These are phyloP conservation scores for Penicillium malachiteum DNA, from an alignment of 495 filamentous ascomycete species.

Conservation along the genomic window DNA sequence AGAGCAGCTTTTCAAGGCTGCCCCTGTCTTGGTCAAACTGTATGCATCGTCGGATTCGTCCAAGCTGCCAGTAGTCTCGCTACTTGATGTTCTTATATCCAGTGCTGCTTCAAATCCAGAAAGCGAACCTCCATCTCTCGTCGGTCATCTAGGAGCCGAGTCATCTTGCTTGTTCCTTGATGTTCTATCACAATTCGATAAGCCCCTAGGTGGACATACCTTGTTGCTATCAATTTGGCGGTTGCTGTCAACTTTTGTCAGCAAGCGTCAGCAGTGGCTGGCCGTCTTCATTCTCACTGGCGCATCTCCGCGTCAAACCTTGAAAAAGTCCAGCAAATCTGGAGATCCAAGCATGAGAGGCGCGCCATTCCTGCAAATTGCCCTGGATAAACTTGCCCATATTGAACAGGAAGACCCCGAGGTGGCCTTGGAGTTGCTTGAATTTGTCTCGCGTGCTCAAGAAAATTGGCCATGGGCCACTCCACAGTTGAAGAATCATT, in stretches of 20 bases:
- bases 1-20: conserved; percentile 73
- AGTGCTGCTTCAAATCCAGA: conserved; percentile 58
- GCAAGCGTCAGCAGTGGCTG: conserved; percentile 93
- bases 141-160: conserved; percentile 81
- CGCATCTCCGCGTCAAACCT: conserved; percentile 69
- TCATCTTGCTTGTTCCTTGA: conserved; percentile 80
- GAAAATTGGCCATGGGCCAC: conserved; percentile 94
- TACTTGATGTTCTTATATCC: conserved; percentile 74
- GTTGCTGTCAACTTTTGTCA: conserved; percentile 82
- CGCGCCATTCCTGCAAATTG: conserved; percentile 69
- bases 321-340: conserved; percentile 53
- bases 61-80: conserved; percentile 58
- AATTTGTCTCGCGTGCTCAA: conserved; percentile 81
- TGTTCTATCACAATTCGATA: conserved; percentile 73
- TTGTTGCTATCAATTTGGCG: conserved; percentile 73
- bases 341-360: conserved; percentile 41
- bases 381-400: conserved; percentile 68
- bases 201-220: conserved; percentile 61
- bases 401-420: conserved; percentile 62
- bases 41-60: conserved; percentile 71
- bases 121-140: conserved; percentile 79
- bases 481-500: conserved; percentile 69
- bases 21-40: conserved; percentile 71
- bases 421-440: conserved; percentile 69
- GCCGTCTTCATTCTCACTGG: conserved; percentile 90